These are phyloP conservation scores for Favolaschia claudopus DNA, from an alignment of 768 basidiomycete species.

Conservation along the genomic window DNA sequence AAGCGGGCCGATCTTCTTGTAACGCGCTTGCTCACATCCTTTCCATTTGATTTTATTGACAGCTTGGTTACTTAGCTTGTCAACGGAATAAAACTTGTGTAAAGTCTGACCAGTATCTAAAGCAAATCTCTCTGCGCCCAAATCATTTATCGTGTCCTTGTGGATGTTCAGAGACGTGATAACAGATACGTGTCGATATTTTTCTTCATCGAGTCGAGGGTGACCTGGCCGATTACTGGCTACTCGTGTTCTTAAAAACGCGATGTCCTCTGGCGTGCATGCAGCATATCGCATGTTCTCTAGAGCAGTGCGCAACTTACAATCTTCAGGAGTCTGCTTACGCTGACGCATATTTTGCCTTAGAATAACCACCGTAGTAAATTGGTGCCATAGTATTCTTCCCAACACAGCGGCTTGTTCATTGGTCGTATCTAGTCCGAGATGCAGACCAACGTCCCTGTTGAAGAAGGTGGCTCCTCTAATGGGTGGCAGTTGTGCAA, in stretches of 20 bases:
- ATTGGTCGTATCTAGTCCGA: slow-evolving; percentile 1
- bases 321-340: slow-evolving; percentile 33
- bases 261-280: slow-evolving; percentile 43
- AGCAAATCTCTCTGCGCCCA: slow-evolving; percentile 38
- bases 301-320: slow-evolving; percentile 29
- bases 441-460: not conserved
- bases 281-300: slow-evolving; percentile 42
- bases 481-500: slow-evolving; percentile 47
- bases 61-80: not conserved
- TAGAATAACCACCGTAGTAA: slow-evolving; percentile 42
- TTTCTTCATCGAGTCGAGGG: slow-evolving; percentile 18
- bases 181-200: slow-evolving; percentile 40
- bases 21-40: not conserved
- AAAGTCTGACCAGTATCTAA: slow-evolving; percentile 32
- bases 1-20: slow-evolving; percentile 3
- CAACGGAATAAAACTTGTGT: slow-evolving; percentile 33
- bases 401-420: slow-evolving; percentile 26
- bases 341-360: slow-evolving; percentile 44
- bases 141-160: slow-evolving; percentile 41
- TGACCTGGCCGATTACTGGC: slow-evolving; percentile 9
- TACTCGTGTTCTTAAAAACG: slow-evolving; percentile 33
- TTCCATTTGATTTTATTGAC: not conserved
- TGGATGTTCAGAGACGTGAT: slow-evolving; percentile 41
- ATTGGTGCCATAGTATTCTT: slow-evolving; percentile 40
- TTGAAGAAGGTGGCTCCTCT: slow-evolving; percentile 20